phyloP scores from a whole-genome alignment of 2,329 filamentous ascomycete species.

The Macroventuria anomochaeta region DNA sequence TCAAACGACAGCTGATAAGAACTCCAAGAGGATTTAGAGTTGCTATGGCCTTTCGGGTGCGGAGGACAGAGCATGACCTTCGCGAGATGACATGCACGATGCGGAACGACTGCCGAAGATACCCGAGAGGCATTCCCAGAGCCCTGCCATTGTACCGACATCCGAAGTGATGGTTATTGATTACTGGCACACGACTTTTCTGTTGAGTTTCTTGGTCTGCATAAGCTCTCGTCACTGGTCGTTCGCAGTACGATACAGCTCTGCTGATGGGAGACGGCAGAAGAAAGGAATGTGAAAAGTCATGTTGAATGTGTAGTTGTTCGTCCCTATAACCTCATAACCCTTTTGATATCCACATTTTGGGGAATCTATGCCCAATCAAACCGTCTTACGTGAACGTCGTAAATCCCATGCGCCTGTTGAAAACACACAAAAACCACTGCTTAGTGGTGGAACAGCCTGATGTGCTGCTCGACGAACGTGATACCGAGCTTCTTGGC shows the following conservation, averaged over 20 bases:
- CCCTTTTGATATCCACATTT: slow-evolving; percentile 12
- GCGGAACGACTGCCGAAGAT: slow-evolving; percentile 1
- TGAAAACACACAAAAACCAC: slow-evolving; percentile 7
- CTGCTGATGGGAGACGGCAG: not conserved
- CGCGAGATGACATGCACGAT: not conserved
- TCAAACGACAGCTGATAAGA: not conserved
- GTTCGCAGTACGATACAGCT: not conserved
- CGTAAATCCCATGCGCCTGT: slow-evolving; percentile 18
- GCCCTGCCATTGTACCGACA: slow-evolving; percentile 1
- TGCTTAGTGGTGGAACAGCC: slow-evolving; percentile 89
- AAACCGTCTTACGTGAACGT: slow-evolving; percentile 17
- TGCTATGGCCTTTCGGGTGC: not conserved
- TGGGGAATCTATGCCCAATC: slow-evolving; percentile 13
- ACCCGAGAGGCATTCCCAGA: slow-evolving; percentile 7
- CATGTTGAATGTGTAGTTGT: slow-evolving; percentile 16
- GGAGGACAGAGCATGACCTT: not conserved
- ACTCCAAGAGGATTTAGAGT: not conserved
- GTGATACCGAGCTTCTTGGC: slow-evolving; percentile 91
- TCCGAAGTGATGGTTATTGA: not conserved
- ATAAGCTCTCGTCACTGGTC: not conserved
- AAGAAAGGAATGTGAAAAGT: not conserved
- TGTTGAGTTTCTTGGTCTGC: not conserved
- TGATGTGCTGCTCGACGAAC: slow-evolving; percentile 92
- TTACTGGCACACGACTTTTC: not conserved
- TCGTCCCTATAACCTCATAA: slow-evolving; percentile 4